phyloP scores from a whole-genome alignment of 1,284 basidiomycete genomes.

The Dichomitus squalens region DNA sequence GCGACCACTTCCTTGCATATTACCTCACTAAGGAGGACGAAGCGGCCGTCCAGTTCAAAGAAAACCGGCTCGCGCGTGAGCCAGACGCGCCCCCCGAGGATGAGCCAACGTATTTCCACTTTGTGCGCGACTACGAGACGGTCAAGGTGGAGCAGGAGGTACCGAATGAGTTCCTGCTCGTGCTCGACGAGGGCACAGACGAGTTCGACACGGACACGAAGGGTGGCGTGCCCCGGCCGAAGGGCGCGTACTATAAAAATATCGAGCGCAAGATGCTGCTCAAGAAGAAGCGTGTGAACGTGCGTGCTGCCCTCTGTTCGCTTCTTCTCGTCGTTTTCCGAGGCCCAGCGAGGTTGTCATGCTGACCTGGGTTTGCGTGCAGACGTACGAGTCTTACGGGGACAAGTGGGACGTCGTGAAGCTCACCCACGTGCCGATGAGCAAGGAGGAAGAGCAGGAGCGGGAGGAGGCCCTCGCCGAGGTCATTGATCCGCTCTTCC shows the following conservation, averaged over 20 bases:
- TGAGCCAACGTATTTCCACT: conserved; percentile 70
- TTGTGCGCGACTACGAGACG: conserved; percentile 81
- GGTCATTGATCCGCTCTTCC: conserved; percentile 55
- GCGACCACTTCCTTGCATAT: conserved; percentile 88
- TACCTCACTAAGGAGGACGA: conserved; percentile 85
- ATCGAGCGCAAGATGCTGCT: conserved; percentile 85
- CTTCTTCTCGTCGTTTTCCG: no score
- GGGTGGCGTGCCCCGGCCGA: conserved; percentile 27
- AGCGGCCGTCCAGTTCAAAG: conserved; percentile 34
- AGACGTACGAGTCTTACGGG: conserved; percentile 66
- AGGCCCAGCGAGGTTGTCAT: no score
- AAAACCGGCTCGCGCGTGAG: conserved; percentile 27
- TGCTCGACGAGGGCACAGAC: conserved; percentile 65
- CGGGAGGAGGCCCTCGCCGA: conserved; percentile 54
- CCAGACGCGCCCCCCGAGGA: conserved; percentile 53
- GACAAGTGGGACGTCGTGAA: conserved; percentile 82
- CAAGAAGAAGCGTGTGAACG: conserved; percentile 83
- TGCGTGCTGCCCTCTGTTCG: conserved; percentile 39
- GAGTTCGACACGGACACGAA: conserved; percentile 36
- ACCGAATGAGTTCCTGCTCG: conserved; percentile 81
- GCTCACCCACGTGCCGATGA: conserved; percentile 57
- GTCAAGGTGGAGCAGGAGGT: conserved; percentile 83
- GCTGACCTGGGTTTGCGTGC: conserved; percentile 7
- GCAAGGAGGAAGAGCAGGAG: conserved; percentile 52
- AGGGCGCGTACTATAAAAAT: conserved; percentile 85